Evolutionary conservation across 2,329 filamentous ascomycete species (phyloP).

Genomic region (Pseudogymnoascus sp.): DNA sequence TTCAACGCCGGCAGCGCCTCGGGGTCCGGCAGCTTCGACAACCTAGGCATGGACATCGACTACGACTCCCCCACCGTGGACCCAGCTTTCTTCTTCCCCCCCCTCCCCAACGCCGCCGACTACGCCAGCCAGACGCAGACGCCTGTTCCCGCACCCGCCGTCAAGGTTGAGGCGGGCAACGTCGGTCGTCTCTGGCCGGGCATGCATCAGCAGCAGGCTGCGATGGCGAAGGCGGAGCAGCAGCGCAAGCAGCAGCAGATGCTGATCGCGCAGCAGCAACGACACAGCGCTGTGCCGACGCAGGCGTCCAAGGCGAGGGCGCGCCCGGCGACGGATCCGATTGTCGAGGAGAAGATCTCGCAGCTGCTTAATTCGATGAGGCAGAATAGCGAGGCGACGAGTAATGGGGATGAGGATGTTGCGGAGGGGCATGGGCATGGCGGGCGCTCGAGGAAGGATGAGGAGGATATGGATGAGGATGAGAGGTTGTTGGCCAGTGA

Average conservation of each 20-base stretch:
- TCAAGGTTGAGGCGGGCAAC: conserved; percentile 43
- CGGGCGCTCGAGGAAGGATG: conserved; percentile 76
- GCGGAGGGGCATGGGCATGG: conserved; percentile 42
- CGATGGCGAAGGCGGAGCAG: conserved; percentile 64
- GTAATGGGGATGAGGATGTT: conserved; percentile 41
- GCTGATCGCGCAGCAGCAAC: conserved; percentile 50
- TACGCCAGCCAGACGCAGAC: conserved; percentile 29
- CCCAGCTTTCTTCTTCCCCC: conserved; percentile 58
- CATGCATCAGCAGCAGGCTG: conserved; percentile 85
- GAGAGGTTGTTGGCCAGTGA: conserved; percentile 91
- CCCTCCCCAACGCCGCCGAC: conserved; percentile 41
- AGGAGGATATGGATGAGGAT: conserved; percentile 98
- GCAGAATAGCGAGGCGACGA: conserved; percentile 49
- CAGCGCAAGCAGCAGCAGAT: conserved; percentile 63
- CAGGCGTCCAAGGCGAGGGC: conserved; percentile 50
- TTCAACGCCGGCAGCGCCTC: conserved; percentile 46
- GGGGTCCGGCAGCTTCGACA: conserved; percentile 49
- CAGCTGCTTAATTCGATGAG: conserved; percentile 90
- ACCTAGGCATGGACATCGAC: conserved; percentile 63
- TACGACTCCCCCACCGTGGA: conserved; percentile 50
- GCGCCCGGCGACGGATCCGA: conserved; percentile 49
- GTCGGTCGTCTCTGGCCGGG: conserved; percentile 81
- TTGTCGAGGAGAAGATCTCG: conserved; percentile 87
- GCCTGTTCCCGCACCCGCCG: conserved; percentile 38
- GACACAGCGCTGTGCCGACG: conserved; percentile 38